A percentile compares a stretch with the other conserved stretches of the same genome.
Evolutionary conservation across 2,329 filamentous ascomycete genomes (phyloP).

Genomic region (Raffaelea albimanens): DNA sequence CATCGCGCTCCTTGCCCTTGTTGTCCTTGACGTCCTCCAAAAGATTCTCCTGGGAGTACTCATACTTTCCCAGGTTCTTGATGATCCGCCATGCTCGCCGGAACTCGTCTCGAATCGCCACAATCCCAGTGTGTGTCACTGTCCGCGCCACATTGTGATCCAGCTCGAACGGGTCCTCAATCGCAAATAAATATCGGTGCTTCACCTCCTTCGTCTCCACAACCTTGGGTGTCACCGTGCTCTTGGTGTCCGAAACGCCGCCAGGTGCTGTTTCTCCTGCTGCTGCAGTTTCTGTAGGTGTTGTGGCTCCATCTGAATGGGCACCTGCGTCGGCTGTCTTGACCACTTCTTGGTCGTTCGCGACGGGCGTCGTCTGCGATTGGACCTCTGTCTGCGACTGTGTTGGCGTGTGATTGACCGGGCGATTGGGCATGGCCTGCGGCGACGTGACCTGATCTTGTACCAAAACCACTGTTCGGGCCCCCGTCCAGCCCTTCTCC

Average conservation of each 20-base stretch:
- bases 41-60: constrained; percentile 33
- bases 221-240: constrained; percentile 17
- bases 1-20: constrained; percentile 22
- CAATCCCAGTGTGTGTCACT: constrained; percentile 73
- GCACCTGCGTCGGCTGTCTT: not conserved
- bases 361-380: too few species aligned
- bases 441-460: constrained; percentile 24
- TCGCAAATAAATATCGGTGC: constrained; percentile 75
- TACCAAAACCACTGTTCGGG: constrained; percentile 56
- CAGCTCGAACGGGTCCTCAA: constrained; percentile 85
- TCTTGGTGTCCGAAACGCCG: constrained; percentile 6
- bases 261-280: constrained; percentile 2
- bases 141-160: constrained; percentile 84
- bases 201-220: constrained; percentile 57
- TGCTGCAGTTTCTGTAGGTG: not conserved
- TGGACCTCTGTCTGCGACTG: not conserved
- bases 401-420: not conserved
- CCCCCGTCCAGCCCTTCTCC: constrained; percentile 79
- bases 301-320: not conserved
- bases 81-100: constrained; percentile 69
- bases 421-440: constrained; percentile 7
- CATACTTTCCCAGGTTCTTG: constrained; percentile 33
- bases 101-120: constrained; percentile 76
- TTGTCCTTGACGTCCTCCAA: constrained; percentile 35
- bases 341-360: too few species aligned